These are phyloP conservation scores for Solanum ossicruentum DNA, from an alignment of 257 asterid genomes.

Conservation along the genomic window DNA sequence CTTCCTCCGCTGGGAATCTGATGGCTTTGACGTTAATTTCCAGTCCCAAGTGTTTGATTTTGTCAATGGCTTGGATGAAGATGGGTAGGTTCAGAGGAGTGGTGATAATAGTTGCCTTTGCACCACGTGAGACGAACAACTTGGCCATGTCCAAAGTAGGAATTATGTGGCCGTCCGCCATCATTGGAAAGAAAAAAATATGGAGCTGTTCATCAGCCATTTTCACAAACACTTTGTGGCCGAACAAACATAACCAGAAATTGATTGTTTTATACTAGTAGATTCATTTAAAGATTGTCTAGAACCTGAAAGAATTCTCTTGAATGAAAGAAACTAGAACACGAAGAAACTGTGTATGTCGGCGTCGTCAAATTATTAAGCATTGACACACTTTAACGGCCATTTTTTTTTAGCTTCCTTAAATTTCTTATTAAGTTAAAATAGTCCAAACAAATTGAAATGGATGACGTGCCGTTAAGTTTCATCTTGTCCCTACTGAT, in stretches of 20 bases:
- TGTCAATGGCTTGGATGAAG: background rate
- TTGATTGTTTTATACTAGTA: background rate
- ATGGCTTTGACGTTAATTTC: background rate
- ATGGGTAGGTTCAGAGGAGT: slow-evolving; percentile 1
- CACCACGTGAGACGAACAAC: slow-evolving; percentile 11
- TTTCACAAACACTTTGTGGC: background rate
- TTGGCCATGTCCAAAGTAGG: slow-evolving; percentile 20
- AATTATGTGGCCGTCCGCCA: slow-evolving; percentile 20
- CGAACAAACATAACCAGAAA: too few relatives aligned
- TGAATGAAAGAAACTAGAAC: background rate
- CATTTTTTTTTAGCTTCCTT: too few relatives aligned
- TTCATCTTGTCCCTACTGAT: too few relatives aligned
- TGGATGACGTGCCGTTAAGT: too few relatives aligned
- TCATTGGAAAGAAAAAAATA: slow-evolving; percentile 14
- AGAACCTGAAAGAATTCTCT: background rate
- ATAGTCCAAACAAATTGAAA: too few relatives aligned
- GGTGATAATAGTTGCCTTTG: slow-evolving; percentile 3
- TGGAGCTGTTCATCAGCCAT: slow-evolving; percentile 5
- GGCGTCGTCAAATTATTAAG: background rate
- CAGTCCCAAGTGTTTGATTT: background rate
- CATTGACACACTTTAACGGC: background rate
- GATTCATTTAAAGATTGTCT: background rate
- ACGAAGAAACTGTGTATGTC: background rate
- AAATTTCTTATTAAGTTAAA: too few relatives aligned
- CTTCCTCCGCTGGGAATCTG: slow-evolving; percentile 2